phyloP scores from a whole-genome alignment of 305 asterid genomes.

The Petunia hybrid region DNA sequence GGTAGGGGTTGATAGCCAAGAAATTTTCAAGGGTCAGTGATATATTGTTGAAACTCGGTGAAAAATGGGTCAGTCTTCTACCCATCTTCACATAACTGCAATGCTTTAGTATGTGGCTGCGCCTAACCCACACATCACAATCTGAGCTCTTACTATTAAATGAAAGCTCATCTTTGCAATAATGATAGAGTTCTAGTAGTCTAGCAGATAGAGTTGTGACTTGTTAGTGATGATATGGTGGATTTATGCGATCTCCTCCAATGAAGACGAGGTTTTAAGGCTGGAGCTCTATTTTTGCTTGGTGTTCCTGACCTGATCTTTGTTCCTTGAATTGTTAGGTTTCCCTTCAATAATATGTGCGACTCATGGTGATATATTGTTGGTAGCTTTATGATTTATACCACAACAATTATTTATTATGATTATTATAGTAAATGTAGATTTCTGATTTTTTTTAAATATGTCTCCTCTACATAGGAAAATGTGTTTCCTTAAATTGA shows the following conservation, averaged over 20 bases:
- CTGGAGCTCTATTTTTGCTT: neutral
- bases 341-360: neutral
- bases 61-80: too few species aligned
- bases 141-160: too few species aligned
- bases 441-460: slow-evolving; percentile 5
- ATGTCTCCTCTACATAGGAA: neutral
- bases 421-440: neutral
- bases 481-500: slow-evolving; percentile 21
- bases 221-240: neutral
- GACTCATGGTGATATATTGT: neutral
- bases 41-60: too few species aligned
- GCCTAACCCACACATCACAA: too few species aligned
- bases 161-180: neutral
- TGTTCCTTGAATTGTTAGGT: neutral
- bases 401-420: neutral
- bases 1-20: too few species aligned
- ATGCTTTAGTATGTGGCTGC: too few species aligned
- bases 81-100: too few species aligned
- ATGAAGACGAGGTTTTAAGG: neutral
- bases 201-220: neutral
- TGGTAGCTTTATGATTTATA: neutral
- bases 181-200: neutral
- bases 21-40: neutral
- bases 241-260: neutral
- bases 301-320: neutral